Conservation (phyloP, 2,329 filamentous ascomycete species). For the Aspergillus awamori region DNA sequence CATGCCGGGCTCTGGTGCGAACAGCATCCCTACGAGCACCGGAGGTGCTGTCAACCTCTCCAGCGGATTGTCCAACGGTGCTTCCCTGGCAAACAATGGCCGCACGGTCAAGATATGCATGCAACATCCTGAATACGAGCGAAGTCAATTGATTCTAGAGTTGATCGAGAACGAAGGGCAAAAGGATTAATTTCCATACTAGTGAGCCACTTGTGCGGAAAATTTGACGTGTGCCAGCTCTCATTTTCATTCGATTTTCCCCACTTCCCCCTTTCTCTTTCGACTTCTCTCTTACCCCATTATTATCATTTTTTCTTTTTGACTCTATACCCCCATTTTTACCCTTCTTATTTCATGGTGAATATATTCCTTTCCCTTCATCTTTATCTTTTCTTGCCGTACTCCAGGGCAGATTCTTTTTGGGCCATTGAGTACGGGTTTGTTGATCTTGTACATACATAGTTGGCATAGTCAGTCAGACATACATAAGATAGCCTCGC, state of each 20-base stretch:
- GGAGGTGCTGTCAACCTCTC: conserved; percentile 30
- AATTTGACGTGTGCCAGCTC: background rate
- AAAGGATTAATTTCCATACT: conserved; percentile 46
- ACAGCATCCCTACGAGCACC: conserved; percentile 47
- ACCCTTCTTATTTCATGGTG: background rate
- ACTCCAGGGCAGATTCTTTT: background rate
- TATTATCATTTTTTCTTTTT: background rate
- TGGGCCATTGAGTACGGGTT: background rate
- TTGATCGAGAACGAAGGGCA: conserved; percentile 90
- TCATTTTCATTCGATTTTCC: background rate
- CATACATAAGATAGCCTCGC: background rate
- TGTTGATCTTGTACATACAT: conserved; percentile 5
- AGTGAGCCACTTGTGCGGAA: background rate
- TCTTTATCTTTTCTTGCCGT: background rate
- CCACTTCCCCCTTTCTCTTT: background rate
- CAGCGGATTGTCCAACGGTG: conserved; percentile 39
- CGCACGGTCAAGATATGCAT: conserved; percentile 92
- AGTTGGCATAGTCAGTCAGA: background rate
- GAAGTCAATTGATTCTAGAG: conserved; percentile 87
- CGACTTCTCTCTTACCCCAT: no score
- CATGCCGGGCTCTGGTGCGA: conserved; percentile 40
- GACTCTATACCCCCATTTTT: conserved; percentile 8
- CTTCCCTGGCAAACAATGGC: conserved; percentile 42
- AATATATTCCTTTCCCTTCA: background rate
- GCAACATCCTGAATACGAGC: conserved; percentile 85